phyloP scores from a whole-genome alignment of 108 stramenopile genomes.

The Seminavis robusta region DNA sequence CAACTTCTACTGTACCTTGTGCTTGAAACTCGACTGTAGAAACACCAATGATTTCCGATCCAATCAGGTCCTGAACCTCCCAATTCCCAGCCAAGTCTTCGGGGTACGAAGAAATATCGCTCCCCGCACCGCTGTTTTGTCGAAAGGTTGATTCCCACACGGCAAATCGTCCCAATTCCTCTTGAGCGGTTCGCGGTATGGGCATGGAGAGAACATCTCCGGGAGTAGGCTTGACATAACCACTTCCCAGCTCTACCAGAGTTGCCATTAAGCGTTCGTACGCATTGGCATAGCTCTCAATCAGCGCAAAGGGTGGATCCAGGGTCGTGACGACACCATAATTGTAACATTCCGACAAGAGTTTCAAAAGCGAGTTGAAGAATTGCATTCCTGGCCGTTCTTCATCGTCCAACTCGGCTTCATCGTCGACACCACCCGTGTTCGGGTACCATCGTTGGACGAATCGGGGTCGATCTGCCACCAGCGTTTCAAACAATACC shows the following conservation, averaged over 20 bases:
- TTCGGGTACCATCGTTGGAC: constrained; percentile 78
- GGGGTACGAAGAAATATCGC: constrained; percentile 55
- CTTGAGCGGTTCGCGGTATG: constrained; percentile 63
- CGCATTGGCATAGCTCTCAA: constrained; percentile 62
- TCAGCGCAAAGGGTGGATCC: constrained; percentile 55
- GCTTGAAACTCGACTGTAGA: constrained; percentile 56
- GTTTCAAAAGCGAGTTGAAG: constrained; percentile 62
- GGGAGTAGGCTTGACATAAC: constrained; percentile 63
- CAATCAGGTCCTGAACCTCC: constrained; percentile 77
- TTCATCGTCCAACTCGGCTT: constrained; percentile 33
- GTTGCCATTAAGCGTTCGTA: constrained; percentile 70
- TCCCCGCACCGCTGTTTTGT: constrained; percentile 18
- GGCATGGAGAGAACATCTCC: constrained; percentile 38
- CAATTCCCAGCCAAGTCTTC: constrained; percentile 76
- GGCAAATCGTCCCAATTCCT: constrained; percentile 79
- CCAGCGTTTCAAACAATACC: constrained; percentile 73
- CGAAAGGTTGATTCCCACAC: constrained; percentile 80
- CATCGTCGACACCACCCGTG: constrained; percentile 11
- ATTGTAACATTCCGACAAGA: constrained; percentile 63
- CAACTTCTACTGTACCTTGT: constrained; percentile 56
- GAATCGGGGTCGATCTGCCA: constrained; percentile 68
- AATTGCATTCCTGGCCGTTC: constrained; percentile 74
- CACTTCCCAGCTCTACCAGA: constrained; percentile 74
- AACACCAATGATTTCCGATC: constrained; percentile 71
- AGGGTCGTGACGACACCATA: constrained; percentile 61